These are phyloP conservation scores for Rhizopogon parksii DNA, from an alignment of 1,284 basidiomycete species.

Conservation along the genomic window DNA sequence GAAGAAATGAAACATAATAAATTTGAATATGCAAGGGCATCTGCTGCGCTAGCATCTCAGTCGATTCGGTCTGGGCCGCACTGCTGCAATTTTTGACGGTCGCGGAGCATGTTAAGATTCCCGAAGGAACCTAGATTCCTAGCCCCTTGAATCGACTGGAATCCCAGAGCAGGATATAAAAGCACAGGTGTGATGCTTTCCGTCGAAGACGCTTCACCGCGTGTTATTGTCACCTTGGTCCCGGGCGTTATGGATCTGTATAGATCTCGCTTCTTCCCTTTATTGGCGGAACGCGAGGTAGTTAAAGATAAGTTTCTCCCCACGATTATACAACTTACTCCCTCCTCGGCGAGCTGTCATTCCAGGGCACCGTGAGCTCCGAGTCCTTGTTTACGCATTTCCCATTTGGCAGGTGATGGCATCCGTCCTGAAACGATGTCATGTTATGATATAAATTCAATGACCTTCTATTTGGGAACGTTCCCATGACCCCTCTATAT, in stretches of 20 bases:
- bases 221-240: background rate
- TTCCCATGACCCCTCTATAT: conserved; percentile 1
- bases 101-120: background rate
- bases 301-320: conserved; percentile 1
- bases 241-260: background rate
- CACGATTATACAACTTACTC: conserved; percentile 2
- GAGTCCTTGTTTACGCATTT: background rate
- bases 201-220: conserved; percentile 1
- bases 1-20: background rate
- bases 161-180: background rate
- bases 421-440: background rate
- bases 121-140: background rate
- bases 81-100: background rate
- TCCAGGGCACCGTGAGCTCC: background rate
- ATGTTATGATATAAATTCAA: background rate
- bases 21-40: background rate
- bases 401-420: background rate
- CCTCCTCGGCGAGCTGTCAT: conserved; percentile 4
- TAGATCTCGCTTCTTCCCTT: conserved; percentile 1
- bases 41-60: background rate
- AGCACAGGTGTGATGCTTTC: conserved; percentile 1
- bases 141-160: background rate
- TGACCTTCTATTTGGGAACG: background rate
- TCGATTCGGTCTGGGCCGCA: background rate
- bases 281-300: conserved; percentile 1